Percentiles rank a stretch among this genome's conserved stretches.
These are phyloP conservation scores for Cyphellophora attinorum DNA, from an alignment of 2,329 filamentous ascomycete species.

Conservation along the genomic window DNA sequence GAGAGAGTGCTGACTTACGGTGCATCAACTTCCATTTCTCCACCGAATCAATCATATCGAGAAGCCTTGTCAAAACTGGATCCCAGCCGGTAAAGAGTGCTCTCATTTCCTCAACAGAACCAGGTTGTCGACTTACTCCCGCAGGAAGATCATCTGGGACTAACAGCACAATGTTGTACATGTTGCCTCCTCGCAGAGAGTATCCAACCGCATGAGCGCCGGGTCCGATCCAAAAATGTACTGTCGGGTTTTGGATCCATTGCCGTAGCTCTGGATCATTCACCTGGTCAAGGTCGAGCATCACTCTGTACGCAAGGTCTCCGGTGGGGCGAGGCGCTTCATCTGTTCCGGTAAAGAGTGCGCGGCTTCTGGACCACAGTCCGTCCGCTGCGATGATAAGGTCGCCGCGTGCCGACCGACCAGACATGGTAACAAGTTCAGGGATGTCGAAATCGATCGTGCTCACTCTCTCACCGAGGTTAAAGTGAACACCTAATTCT, in stretches of 20 bases:
- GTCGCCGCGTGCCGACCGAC: slow-evolving; percentile 25
- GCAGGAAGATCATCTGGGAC: slow-evolving; percentile 35
- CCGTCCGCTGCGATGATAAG: slow-evolving; percentile 41
- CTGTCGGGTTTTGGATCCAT: slow-evolving; percentile 37
- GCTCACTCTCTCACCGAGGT: slow-evolving; percentile 18
- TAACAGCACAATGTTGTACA: slow-evolving; percentile 40
- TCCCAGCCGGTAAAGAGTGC: slow-evolving; percentile 24
- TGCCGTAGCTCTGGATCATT: slow-evolving; percentile 36
- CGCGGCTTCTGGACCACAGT: slow-evolving; percentile 35
- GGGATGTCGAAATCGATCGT: neutral
- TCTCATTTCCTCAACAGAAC: slow-evolving; percentile 26
- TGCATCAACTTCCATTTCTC: slow-evolving; percentile 40
- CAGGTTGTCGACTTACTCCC: slow-evolving; percentile 20
- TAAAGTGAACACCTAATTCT: slow-evolving; percentile 29
- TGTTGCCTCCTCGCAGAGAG: slow-evolving; percentile 32
- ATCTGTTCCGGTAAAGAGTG: slow-evolving; percentile 32
- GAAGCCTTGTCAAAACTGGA: slow-evolving; percentile 20
- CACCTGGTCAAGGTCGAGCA: slow-evolving; percentile 40
- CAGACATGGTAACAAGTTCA: neutral
- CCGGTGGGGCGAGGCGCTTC: slow-evolving; percentile 43
- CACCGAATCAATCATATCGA: slow-evolving; percentile 16
- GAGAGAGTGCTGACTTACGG: neutral
- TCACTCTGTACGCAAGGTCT: slow-evolving; percentile 47
- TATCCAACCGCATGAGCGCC: slow-evolving; percentile 43
- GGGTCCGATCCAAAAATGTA: slow-evolving; percentile 49